Evolutionary conservation across 2,329 filamentous ascomycete genomes (phyloP).

Genomic region (Cryphonectria carpinicola): DNA sequence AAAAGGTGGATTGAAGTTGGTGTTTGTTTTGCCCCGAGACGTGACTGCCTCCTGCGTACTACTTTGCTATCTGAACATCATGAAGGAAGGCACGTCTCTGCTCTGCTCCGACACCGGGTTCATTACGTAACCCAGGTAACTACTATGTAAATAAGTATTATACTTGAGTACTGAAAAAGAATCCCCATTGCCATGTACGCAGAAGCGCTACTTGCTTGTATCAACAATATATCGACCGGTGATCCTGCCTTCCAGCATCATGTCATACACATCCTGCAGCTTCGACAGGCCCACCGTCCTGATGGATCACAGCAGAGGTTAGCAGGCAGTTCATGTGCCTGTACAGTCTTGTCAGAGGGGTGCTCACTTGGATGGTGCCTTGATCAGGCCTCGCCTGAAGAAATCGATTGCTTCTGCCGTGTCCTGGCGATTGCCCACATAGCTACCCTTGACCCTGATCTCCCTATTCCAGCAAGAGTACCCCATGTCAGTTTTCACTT

Average conservation of each 20-base stretch:
- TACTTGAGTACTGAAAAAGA: no score
- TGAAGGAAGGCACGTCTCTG: no score
- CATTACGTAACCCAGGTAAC: no score
- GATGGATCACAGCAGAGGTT: conserved; percentile 32
- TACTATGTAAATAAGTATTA: no score
- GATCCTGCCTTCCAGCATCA: conserved; percentile 73
- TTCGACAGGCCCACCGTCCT: conserved; percentile 75
- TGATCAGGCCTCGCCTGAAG: conserved; percentile 81
- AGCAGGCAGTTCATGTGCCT: neutral
- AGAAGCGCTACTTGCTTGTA: conserved; percentile 59
- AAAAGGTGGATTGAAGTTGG: no score
- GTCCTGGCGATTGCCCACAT: conserved; percentile 91
- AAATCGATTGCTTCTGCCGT: conserved; percentile 89
- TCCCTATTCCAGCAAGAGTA: conserved; percentile 55
- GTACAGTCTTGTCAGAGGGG: neutral
- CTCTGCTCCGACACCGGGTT: no score
- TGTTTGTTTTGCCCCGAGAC: no score
- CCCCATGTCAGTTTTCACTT: neutral
- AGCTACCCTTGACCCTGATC: conserved; percentile 90
- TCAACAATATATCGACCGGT: conserved; percentile 80
- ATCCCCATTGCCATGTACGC: no score
- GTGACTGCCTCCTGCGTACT: no score
- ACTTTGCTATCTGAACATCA: no score
- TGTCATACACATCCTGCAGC: conserved; percentile 75
- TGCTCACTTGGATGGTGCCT: conserved; percentile 74